Conservation (phyloP, 495 filamentous ascomycete species). For the Tuber umbilicatum region DNA sequence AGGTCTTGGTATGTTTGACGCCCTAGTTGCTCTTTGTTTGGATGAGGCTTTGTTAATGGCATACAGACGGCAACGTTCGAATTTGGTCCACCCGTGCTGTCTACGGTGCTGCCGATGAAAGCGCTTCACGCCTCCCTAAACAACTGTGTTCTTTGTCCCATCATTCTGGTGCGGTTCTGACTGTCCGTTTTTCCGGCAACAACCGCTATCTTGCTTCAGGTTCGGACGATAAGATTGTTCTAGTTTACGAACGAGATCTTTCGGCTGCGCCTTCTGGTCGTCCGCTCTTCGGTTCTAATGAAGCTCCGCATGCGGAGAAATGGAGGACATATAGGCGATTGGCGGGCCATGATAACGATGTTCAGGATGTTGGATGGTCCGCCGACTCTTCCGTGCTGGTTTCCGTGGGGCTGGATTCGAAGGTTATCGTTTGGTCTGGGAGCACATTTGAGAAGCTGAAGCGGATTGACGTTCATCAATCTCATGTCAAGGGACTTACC, state of each 20-base stretch:
- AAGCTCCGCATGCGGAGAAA: slow-evolving; percentile 86
- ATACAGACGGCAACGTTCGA: slow-evolving; percentile 82
- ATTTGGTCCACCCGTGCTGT: slow-evolving; percentile 97
- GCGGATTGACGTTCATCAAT: slow-evolving; percentile 80
- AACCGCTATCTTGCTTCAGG: slow-evolving; percentile 90
- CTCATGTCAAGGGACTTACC: slow-evolving; percentile 95
- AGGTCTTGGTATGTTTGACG: slow-evolving; percentile 18
- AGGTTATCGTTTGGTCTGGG: slow-evolving; percentile 96
- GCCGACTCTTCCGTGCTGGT: slow-evolving; percentile 91
- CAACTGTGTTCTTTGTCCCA: slow-evolving; percentile 97
- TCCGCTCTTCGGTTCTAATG: slow-evolving; percentile 63
- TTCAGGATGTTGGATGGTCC: slow-evolving; percentile 97
- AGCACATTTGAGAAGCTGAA: slow-evolving; percentile 97
- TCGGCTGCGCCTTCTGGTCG: slow-evolving; percentile 22
- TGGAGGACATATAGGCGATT: slow-evolving; percentile 90
- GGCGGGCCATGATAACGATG: slow-evolving; percentile 96
- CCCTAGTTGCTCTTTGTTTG: slow-evolving; percentile 33
- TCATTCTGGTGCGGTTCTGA: slow-evolving; percentile 93
- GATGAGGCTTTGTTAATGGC: slow-evolving; percentile 20
- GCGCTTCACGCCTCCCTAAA: slow-evolving; percentile 66
- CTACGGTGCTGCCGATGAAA: slow-evolving; percentile 63
- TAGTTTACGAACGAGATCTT: slow-evolving; percentile 79
- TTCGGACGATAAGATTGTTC: slow-evolving; percentile 96
- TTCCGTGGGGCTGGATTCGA: slow-evolving; percentile 93
- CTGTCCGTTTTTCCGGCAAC: slow-evolving; percentile 90